Evolutionary conservation across 495 filamentous ascomycete genomes (phyloP), one percentile per base, ranked within the genome.

Genomic region (Aspergillus haitiensis): DNA sequence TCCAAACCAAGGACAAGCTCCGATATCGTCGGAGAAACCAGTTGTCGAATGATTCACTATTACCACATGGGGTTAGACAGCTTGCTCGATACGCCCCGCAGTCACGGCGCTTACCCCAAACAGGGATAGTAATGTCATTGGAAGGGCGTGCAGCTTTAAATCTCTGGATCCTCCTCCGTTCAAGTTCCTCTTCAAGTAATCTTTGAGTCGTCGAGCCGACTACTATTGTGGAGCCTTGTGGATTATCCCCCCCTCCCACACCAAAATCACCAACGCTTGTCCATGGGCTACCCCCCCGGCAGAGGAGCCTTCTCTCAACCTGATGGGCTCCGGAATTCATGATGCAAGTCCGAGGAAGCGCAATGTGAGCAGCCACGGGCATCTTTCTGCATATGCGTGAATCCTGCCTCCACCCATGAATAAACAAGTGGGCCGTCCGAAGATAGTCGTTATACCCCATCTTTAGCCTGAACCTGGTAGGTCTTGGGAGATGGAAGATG

Each of bases 111-210:
- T 50, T 68, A 37, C 10, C 72, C 70, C 1, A 18, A 66, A 64
- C 15, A 64, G 65, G 74, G 11, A 65, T 69, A 39, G 71, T 69
- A 66, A 52, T 77, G 74, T 70, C 72, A 72, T 64, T 48, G 51
- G 65, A 70, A 75, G 74, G 74, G 72, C 72, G 72, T 60, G 71
- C 67, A 66, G 45, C 47, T 6, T 46, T 40, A 11, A n/a, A 40
- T 4, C n/a, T 40, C 37, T 18, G 27, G n/a, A 27, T 27, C 21
- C 21, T 27, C 21, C 21, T 27, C 21, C 21, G 21, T 27, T 1
- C 21, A 27, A 27, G 21, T 27, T 27, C 21, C 21, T 27, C 21
- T 27, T 27, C 21, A 27, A 27, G 39, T 37, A 18, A 45, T 59
- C 58, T 58, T 46, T 56, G 52, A 58, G 44, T 60, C 46, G 21